Evolutionary conservation across 1,284 basidiomycete species (phyloP), one percentile per base, ranked within the genome.

Genomic region (Cryptococcus depauperatus): DNA sequence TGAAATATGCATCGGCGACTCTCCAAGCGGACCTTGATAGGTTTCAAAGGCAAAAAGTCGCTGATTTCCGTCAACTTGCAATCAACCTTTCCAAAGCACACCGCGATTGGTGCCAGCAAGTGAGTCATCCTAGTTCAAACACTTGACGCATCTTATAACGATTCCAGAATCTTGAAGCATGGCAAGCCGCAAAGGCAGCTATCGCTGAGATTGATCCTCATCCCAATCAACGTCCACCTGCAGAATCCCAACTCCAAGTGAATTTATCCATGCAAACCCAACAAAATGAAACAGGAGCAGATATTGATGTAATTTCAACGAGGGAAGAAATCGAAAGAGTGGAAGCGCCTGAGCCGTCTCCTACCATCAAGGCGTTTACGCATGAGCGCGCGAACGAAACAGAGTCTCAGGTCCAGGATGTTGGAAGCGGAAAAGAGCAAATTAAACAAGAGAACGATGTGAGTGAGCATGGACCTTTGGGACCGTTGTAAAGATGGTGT

Each of bases 1-100:
- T 99, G 41, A 92, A 93, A 62, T 97, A 95, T 69, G 87, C 90
- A 0, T 92, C 85, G 57, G 85, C 83, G 32, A 95, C 92, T 14
- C 93, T 99, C 45, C 95, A 99, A 68, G 88, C 89, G 5, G 95
- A 98, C 71, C 75, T 99, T 53, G 95, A 99, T 72, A 79, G 95
- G 33, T 99, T 99, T 73, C 95, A 99, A 68, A 79, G 95, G 18
- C 91, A 97, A 73, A 99, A 99, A 69, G 93, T 99, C 4, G 87
- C 88, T 3, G 95, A 99, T 73, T 61, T 98, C 52, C 77, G 88
- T 32, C 84, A 92, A 62, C 89, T 98, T 85, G 76, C 85, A 42
- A 84, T 97, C 52, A 80, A 81, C 59, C 85, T 96, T 76, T 88
- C 90, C 1, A 78, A 79, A 56, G 83, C 83, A 50, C 95, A 99